Evolutionary conservation across 495 filamentous ascomycete genomes (phyloP), one percentile per base, ranked within the genome.

Genomic region (Trichoderma erinaceum): DNA sequence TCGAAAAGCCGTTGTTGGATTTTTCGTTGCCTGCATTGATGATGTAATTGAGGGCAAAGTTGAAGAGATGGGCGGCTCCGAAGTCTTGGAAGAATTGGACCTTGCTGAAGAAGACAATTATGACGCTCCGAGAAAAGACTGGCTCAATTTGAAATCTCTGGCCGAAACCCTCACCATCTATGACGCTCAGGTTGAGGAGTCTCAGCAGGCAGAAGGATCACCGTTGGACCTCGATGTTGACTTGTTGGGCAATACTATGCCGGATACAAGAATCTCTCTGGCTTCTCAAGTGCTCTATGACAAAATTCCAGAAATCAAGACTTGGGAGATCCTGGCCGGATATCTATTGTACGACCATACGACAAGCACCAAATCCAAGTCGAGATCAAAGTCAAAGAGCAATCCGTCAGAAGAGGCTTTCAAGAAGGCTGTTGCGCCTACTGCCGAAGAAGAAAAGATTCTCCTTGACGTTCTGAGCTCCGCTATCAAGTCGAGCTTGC

Each of bases 281-380:
- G 95, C 95, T 16, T 89, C 92, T 0, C 87, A 93, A 69, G 90
- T 88, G 0, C 83, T 98, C 16, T 97, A 90, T 75, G 89, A 95
- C 41, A 87, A 89, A 68, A 84, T 97, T 68, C 80, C 85, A 11
- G 90, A 94, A 69, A 80, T 97, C 15, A 83, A 84, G 66, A 88
- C 92, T 65, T 99, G 96, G 96, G 90, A 97, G 74, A 83, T 89
- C 0, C 78, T 98, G 32, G 90, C 92, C 32, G 92, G 90, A 8
- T 98, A 97, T 79, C 84, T 99, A 12, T 82, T 99, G 1, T 96
- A 92, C 71, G 95, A 99, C 70, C 92, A 97, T 75, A 93, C 92
- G 0, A 84, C 80, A 0, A 83, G 82, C 67, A 70, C 74, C 0
- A 44, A 67, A 27, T 70, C 75, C 18, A 82, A 81, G 66, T 74